A percentile compares a stretch with the other conserved stretches of the same genome.
Conservation (phyloP, 495 filamentous ascomycete species). For the Penicillium flavigenum region DNA sequence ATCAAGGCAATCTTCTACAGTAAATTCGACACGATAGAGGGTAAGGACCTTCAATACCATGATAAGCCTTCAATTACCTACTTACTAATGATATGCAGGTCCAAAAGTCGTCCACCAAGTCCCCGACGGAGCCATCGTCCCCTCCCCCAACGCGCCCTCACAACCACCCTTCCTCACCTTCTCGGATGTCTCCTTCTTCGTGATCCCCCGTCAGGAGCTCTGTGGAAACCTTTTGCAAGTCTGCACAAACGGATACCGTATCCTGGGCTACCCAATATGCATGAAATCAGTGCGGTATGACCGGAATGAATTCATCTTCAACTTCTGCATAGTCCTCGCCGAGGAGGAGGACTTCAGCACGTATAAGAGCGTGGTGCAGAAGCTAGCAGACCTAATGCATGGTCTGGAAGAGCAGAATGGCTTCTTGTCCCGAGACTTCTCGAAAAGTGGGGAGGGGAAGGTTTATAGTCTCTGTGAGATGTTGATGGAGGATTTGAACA, state of each 20-base stretch:
- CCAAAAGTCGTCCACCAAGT: constrained; percentile 64
- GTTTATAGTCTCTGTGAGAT: constrained; percentile 84
- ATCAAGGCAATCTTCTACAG: constrained; percentile 97
- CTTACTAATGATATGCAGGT: constrained; percentile 49
- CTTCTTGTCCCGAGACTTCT: constrained; percentile 58
- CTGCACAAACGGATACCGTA: constrained; percentile 70
- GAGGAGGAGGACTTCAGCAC: constrained; percentile 63
- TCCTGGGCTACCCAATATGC: constrained; percentile 87
- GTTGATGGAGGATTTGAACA: constrained; percentile 91
- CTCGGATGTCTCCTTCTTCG: constrained; percentile 76
- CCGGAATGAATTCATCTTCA: constrained; percentile 97
- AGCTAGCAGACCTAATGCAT: constrained; percentile 80
- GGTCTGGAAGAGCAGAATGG: constrained; percentile 83
- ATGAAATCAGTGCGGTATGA: constrained; percentile 73
- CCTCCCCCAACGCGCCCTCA: constrained; percentile 48
- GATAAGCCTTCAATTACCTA: constrained; percentile 1
- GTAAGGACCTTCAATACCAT: constrained; percentile 41
- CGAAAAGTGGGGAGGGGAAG: constrained; percentile 55
- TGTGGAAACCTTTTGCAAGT: constrained; percentile 80
- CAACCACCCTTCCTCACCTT: constrained; percentile 76
- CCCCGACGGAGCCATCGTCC: constrained; percentile 68
- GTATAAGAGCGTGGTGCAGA: constrained; percentile 80
- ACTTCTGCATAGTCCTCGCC: constrained; percentile 84
- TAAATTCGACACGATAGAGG: constrained; percentile 86
- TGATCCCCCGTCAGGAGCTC: constrained; percentile 90